Evolutionary conservation across 2,329 filamentous ascomycete species (phyloP), one percentile per base, ranked within the genome.

Genomic region (Ceratocystis lukuohia): DNA sequence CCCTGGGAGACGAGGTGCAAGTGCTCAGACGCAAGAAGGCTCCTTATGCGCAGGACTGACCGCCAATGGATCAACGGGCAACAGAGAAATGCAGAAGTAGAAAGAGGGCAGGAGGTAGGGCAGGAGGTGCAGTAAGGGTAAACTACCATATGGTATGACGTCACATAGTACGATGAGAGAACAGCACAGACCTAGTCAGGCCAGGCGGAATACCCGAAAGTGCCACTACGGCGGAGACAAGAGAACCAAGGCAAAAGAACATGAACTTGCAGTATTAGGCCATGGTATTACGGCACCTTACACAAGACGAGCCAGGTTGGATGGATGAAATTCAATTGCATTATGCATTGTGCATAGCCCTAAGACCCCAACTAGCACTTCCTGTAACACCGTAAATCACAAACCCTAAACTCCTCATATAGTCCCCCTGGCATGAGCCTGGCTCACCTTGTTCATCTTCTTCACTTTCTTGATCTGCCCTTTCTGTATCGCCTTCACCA

Each of bases 11-110:
- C 73, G 75, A 80, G 59, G 79, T 87, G 68, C 71, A 73, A 33
- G 80, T 87, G 59, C 78, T 77, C 7, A 78, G 75, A 70, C 76
- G 78, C 61, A 80, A 79, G 61, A 70, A 74, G 22, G 78, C 84
- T 70, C 77, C 83, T 68, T 81, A 83, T 30, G 77, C 79, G 28
- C 84, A 76, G 74, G 78, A 81, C 69, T 83, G 80, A 80, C 77
- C 79, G 15, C 25, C 64, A 15, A 48, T 30, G 61, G 8, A 44
- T n/a, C 50, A 62, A 20, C 53, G 41, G 17, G 50, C 48, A n/a
- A 22, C 10, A 41, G 37, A 12, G 3, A 41, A 37, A 41, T 12
- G 10, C 37, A 41, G 8, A 41, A 1, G 37, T 4, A 12, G 37
- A 12, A 12, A 12, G 37, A 41, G 37, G 28, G 10, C 28, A 44